These are phyloP conservation scores for Candida labiduridarum DNA, from an alignment of 1,139 yeast genomes.

Conservation along the genomic window DNA sequence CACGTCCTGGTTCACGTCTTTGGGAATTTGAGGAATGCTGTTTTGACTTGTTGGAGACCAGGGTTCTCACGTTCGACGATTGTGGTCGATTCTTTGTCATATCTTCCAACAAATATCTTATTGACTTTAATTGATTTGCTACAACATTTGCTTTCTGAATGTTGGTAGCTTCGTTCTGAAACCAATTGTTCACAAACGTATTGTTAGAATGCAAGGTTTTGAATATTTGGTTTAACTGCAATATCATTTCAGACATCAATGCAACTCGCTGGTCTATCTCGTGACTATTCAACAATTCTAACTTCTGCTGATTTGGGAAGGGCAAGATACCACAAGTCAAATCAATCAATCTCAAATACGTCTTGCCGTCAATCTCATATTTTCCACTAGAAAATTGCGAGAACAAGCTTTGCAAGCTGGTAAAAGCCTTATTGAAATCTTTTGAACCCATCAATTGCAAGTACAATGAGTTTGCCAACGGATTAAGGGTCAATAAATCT, in stretches of 20 bases:
- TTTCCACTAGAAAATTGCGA: conserved; percentile 27
- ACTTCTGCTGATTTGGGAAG: conserved; percentile 51
- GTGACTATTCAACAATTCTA: conserved; percentile 39
- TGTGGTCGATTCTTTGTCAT: conserved; percentile 33
- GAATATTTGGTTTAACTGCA: conserved; percentile 38
- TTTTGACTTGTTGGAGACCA: not conserved
- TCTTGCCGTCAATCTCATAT: conserved; percentile 27
- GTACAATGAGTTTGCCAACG: conserved; percentile 62
- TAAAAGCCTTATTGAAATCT: conserved; percentile 46
- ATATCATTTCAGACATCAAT: conserved; percentile 34
- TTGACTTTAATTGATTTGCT: conserved; percentile 60
- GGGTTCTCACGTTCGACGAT: conserved; percentile 4
- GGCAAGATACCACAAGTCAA: conserved; percentile 63
- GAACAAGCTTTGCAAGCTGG: conserved; percentile 37
- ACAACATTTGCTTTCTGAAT: conserved; percentile 60
- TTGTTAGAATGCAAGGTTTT: conserved; percentile 35
- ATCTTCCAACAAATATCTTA: conserved; percentile 57
- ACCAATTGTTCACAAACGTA: conserved; percentile 46
- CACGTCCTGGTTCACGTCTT: not conserved
- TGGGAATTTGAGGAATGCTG: not conserved
- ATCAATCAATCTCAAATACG: conserved; percentile 50
- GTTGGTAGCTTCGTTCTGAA: conserved; percentile 51
- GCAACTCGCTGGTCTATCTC: conserved; percentile 36
- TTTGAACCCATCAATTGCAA: conserved; percentile 53
- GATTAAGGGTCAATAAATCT: conserved; percentile 57